Evolutionary conservation across 441 rosid species (phyloP).

Genomic region (Mallotus japonicus): DNA sequence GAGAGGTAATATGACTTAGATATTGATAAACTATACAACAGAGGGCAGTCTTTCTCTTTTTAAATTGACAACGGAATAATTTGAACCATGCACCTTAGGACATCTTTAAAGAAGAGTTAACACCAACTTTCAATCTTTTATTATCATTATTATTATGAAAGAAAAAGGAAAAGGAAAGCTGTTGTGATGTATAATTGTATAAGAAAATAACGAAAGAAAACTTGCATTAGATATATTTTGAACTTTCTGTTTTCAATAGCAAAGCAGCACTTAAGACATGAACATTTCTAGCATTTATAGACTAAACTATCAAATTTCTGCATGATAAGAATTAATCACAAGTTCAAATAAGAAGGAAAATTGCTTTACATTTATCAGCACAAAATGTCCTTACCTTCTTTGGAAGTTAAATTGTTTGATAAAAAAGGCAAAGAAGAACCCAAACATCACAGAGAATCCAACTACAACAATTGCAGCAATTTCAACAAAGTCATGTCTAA

Average conservation of each 20-base stretch:
- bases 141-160: no score
- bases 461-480: constrained; percentile 46
- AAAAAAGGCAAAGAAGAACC: constrained; percentile 53
- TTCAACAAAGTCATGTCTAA: constrained; percentile 49
- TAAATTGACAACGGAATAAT: no score
- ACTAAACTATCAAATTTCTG: background rate
- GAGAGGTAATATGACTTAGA: no score
- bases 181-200: no score
- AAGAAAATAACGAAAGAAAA: background rate
- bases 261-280: background rate
- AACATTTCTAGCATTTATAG: no score
- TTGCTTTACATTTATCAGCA: background rate
- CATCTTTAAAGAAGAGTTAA: no score
- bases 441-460: constrained; percentile 53
- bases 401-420: constrained; percentile 74
- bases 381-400: constrained; percentile 35
- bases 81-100: no score
- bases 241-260: background rate
- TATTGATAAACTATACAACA: no score
- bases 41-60: no score
- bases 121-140: no score
- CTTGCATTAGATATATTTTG: background rate
- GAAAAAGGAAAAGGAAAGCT: no score
- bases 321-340: background rate
- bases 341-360: background rate